phyloP scores from a whole-genome alignment of 208 protist genomes.

The Leishmania amazonensis region DNA sequence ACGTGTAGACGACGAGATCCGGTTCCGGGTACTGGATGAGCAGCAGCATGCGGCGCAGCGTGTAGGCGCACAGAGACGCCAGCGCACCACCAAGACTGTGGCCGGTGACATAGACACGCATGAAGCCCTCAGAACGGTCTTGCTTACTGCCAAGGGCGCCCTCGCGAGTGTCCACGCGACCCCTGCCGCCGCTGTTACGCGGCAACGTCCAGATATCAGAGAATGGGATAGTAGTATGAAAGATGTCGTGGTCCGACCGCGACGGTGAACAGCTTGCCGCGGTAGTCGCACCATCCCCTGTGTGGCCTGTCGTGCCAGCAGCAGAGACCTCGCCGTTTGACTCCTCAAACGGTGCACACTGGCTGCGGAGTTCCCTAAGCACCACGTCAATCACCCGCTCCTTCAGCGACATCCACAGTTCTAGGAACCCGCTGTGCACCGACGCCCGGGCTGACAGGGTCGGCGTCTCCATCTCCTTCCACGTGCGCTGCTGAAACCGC shows the following conservation, averaged over 20 bases:
- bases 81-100: slow-evolving; percentile 84
- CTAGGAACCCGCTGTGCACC: slow-evolving; percentile 84
- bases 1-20: slow-evolving; percentile 81
- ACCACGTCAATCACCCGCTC: slow-evolving; percentile 58
- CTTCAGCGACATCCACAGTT: slow-evolving; percentile 79
- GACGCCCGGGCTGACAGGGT: slow-evolving; percentile 36
- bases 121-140: slow-evolving; percentile 15
- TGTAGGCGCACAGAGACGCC: slow-evolving; percentile 83
- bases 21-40: slow-evolving; percentile 55
- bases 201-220: slow-evolving; percentile 14
- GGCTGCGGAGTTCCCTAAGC: slow-evolving; percentile 38
- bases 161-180: not conserved
- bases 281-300: not conserved
- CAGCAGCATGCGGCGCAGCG: slow-evolving; percentile 55
- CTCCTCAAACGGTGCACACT: not conserved
- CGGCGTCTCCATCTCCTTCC: slow-evolving; percentile 68
- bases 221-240: slow-evolving; percentile 12
- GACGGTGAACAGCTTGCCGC: not conserved
- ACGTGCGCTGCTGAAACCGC: slow-evolving; percentile 55
- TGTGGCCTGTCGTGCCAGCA: not conserved
- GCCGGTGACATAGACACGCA: slow-evolving; percentile 68
- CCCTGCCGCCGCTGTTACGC: not conserved
- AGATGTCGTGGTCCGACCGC: not conserved
- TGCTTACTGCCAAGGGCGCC: not conserved
- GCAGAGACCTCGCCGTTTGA: not conserved